Base-by-base conservation (phyloP, 257 asterid species). In the Oldenlandia corymbosa region DNA sequence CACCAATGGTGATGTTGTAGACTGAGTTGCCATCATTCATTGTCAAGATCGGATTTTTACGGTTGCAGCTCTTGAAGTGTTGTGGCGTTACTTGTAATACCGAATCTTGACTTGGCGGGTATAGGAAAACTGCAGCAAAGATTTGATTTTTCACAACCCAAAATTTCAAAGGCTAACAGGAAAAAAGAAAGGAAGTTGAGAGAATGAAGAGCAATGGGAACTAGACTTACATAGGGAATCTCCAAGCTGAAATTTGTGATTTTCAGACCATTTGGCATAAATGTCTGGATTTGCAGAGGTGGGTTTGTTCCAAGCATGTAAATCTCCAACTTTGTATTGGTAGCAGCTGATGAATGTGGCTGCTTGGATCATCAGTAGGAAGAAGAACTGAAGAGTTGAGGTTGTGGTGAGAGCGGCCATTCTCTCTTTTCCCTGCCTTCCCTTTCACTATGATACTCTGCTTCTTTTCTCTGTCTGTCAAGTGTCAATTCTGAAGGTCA, bases 101-200 rank as follows among this genome's bases (percentile, higher is more conserved):
- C 9, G 99, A 90, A 68, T 93, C 99, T 73, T 88, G 81, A 70
- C 97, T 93, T 8, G 99, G 99, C 7, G 99, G 99, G 79, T 85
- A 90, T 79, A 93, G 76, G 76, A 93, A 93, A 72, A 90, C 99
- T 93, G 92, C 80, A 78, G 7, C 37, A 53, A 39, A 49, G 11
- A 36, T 5, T 11, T 20, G 30, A 41, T 23, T 41, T 34, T n/a
- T 34, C 39, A 4, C 12, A 52, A 34, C 10, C 18, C 4, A 34
- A 34, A 34, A 34, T 34, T 9, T 34, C 9, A 3, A 3, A 9
- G 39, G 4, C 39, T 9, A 3, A 34, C 9, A 3, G 4, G 39
- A 3, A 34, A 4, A 9, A 34, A 3, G 39, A 34, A 34, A 34
- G 5, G 0, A 36, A 28, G 46, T 70, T 20, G 0, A 48, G 0